A percentile compares a stretch with the other conserved stretches of the same genome.
Conservation (phyloP, 257 asterid species). For the Ocimum tenuiflorum region DNA sequence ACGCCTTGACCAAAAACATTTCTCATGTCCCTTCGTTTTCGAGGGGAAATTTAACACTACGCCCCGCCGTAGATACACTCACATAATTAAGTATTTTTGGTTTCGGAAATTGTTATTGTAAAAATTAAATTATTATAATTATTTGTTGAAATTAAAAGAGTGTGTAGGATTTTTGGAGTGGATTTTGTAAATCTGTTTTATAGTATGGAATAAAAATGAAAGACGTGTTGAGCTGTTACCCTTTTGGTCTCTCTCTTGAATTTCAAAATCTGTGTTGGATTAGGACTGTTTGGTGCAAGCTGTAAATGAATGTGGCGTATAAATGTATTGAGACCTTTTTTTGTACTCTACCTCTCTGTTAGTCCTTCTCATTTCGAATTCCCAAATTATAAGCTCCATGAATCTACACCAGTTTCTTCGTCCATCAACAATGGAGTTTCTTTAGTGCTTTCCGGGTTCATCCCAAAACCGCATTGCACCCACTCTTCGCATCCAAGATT, state of each 20-base stretch:
- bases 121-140: no score
- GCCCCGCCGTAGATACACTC: no score
- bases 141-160: no score
- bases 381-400: not conserved
- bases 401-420: not conserved
- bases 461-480: not conserved
- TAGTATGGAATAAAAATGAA: slow-evolving; percentile 19
- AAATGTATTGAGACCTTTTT: slow-evolving; percentile 6
- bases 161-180: no score
- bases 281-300: slow-evolving; percentile 32
- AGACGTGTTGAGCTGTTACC: slow-evolving; percentile 46
- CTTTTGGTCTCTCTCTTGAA: slow-evolving; percentile 13
- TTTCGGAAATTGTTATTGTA: no score
- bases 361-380: slow-evolving; percentile 1
- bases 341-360: slow-evolving; percentile 21
- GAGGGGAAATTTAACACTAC: no score
- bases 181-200: slow-evolving; percentile 9
- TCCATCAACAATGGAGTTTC: slow-evolving; percentile 7
- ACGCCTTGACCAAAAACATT: not conserved
- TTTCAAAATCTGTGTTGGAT: slow-evolving; percentile 7
- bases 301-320: slow-evolving; percentile 34
- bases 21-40: not conserved
- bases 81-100: no score
- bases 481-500: slow-evolving; percentile 1
- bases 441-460: not conserved